phyloP scores from a whole-genome alignment of 176 grass and related monocot species.

The Eragrostis nindensis region DNA sequence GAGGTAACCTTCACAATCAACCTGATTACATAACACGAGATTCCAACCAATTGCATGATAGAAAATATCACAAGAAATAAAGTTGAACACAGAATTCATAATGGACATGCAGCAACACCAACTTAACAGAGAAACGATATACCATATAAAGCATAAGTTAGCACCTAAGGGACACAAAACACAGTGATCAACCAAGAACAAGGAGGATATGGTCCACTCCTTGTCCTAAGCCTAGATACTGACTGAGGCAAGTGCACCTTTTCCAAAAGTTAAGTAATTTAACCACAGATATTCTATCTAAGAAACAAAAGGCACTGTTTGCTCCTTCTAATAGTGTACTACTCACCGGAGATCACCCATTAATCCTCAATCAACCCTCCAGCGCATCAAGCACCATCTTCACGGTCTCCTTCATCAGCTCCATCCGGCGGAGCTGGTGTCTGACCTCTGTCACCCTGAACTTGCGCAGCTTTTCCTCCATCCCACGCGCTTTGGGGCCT shows the following conservation, averaged over 20 bases:
- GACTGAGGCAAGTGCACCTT: constrained; percentile 43
- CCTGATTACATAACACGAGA: not conserved
- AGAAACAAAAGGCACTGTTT: constrained; percentile 45
- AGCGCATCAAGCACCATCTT: constrained; percentile 66
- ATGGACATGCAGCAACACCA: constrained; percentile 16
- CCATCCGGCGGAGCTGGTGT: constrained; percentile 61
- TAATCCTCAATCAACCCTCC: constrained; percentile 39
- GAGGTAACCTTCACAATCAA: not conserved
- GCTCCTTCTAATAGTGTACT: constrained; percentile 21
- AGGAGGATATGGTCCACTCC: constrained; percentile 37
- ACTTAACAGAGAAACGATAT: constrained; percentile 40
- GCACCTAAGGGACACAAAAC: constrained; percentile 43
- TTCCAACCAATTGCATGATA: not conserved
- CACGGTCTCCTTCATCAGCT: constrained; percentile 76
- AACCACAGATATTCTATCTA: constrained; percentile 51
- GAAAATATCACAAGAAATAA: not conserved
- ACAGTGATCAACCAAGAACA: constrained; percentile 33
- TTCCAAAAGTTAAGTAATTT: constrained; percentile 44
- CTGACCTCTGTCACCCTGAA: constrained; percentile 57
- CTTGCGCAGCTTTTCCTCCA: constrained; percentile 75
- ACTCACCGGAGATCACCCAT: constrained; percentile 38
- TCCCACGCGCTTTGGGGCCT: constrained; percentile 38
- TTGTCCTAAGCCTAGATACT: constrained; percentile 42
- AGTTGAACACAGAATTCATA: constrained; percentile 20
- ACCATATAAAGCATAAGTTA: constrained; percentile 56